Conservation (phyloP, 257 asterid genomes). For the Jasminum sambac region DNA sequence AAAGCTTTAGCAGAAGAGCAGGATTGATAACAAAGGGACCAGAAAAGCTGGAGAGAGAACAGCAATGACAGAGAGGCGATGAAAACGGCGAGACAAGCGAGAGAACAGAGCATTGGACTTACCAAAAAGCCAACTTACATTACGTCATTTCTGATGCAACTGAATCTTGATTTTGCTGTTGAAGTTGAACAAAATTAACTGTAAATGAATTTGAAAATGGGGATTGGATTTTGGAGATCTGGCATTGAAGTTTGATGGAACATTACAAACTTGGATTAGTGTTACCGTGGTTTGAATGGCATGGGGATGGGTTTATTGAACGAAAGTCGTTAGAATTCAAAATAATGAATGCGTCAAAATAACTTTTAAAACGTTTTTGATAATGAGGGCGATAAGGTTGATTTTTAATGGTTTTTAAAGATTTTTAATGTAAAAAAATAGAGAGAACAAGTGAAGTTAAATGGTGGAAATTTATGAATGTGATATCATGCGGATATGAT, state of each 20-base stretch:
- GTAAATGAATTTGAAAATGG: slow-evolving; percentile 24
- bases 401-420: too few relatives aligned
- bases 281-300: not conserved
- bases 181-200: too few relatives aligned
- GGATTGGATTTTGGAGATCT: slow-evolving; percentile 35
- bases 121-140: slow-evolving; percentile 30
- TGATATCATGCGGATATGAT: too few relatives aligned
- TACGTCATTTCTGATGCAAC: not conserved
- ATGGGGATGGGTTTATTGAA: not conserved
- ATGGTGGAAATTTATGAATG: too few relatives aligned
- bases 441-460: too few relatives aligned
- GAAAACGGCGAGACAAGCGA: slow-evolving; percentile 33
- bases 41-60: slow-evolving; percentile 15
- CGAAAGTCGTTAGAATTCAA: not conserved
- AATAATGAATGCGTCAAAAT: not conserved
- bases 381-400: too few relatives aligned
- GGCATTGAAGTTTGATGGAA: slow-evolving; percentile 36
- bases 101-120: slow-evolving; percentile 29
- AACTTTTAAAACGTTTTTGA: too few relatives aligned
- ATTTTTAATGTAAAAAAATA: too few relatives aligned
- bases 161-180: slow-evolving; percentile 4
- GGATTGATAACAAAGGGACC: slow-evolving; percentile 18
- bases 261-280: slow-evolving; percentile 14
- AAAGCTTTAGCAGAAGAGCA: slow-evolving; percentile 12
- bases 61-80: slow-evolving; percentile 10